A percentile compares a stretch with the other conserved stretches of the same genome.
phyloP scores from a whole-genome alignment of 208 protist species.

The Leishmania guyanensis region DNA sequence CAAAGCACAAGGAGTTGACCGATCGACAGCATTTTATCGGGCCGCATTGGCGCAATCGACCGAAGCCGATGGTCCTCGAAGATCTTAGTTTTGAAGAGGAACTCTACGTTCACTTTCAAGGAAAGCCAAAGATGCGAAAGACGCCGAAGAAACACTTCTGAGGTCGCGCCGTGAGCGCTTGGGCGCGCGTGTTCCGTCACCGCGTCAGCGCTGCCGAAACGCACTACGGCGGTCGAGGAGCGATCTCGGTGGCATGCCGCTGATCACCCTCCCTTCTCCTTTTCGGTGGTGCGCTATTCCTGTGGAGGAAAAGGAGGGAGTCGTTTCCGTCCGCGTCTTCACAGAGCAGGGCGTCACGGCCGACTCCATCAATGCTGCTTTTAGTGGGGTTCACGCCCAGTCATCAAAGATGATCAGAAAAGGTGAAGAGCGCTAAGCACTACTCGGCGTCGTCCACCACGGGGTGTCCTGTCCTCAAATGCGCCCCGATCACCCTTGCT shows the following conservation, averaged over 20 bases:
- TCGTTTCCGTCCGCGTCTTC: not conserved
- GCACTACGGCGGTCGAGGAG: not conserved
- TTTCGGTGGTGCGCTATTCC: not conserved
- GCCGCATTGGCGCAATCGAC: slow-evolving; percentile 82
- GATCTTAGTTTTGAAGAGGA: slow-evolving; percentile 92
- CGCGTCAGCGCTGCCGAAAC: not conserved
- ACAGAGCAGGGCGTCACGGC: not conserved
- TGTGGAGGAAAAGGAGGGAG: too few species aligned
- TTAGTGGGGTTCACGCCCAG: not conserved
- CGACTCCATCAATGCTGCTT: not conserved
- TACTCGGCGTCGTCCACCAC: too few species aligned
- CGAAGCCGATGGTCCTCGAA: slow-evolving; percentile 82
- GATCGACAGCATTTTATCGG: slow-evolving; percentile 89
- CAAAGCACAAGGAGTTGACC: slow-evolving; percentile 87
- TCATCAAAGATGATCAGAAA: not conserved
- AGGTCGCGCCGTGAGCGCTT: not conserved
- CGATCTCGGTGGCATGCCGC: not conserved
- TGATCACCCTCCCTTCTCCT: too few species aligned
- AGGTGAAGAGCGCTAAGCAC: not conserved
- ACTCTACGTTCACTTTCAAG: slow-evolving; percentile 86
- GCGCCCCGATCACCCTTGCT: not conserved
- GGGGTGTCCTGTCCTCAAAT: not conserved
- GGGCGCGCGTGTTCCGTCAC: too few species aligned
- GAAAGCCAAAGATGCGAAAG: slow-evolving; percentile 88
- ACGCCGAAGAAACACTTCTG: slow-evolving; percentile 90